Conservation (phyloP, 352 stramenopile species). For the Thalassiosira mediterranea region DNA sequence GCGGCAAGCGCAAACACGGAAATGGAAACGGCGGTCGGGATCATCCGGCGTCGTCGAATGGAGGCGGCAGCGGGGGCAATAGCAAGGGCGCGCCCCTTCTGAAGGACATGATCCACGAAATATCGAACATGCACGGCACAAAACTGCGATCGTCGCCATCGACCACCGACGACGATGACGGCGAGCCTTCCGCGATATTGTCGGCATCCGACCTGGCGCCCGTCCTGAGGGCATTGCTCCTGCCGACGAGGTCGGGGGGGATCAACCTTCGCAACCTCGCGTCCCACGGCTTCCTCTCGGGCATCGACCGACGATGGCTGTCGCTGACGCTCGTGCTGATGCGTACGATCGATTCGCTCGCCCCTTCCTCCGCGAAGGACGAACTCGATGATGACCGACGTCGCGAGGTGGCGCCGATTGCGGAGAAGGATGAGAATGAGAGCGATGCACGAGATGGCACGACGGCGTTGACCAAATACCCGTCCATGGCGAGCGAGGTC, state of each 20-base stretch:
- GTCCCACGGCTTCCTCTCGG: constrained; percentile 67
- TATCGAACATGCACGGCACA: constrained; percentile 22
- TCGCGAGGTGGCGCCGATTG: no score
- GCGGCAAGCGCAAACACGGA: no score
- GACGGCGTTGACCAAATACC: constrained; percentile 32
- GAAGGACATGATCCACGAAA: constrained; percentile 47
- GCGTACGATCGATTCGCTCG: constrained; percentile 30
- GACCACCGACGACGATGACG: background rate
- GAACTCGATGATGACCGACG: no score
- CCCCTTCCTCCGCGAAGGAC: background rate
- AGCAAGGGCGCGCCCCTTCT: constrained; percentile 39
- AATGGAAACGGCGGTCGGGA: no score
- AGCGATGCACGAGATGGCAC: constrained; percentile 8
- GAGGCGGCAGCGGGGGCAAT: background rate
- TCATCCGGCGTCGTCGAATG: no score
- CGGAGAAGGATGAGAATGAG: background rate
- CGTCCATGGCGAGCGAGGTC: constrained; percentile 23
- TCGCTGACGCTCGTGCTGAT: constrained; percentile 57
- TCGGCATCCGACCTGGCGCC: constrained; percentile 18
- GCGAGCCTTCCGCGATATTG: background rate
- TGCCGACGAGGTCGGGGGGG: constrained; percentile 31
- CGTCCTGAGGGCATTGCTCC: constrained; percentile 34
- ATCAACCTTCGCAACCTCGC: constrained; percentile 74
- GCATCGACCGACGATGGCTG: constrained; percentile 60
- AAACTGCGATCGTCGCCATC: constrained; percentile 11